Base-by-base conservation (phyloP, 2,329 filamentous ascomycete species). In the Penicillium sp. region DNA sequence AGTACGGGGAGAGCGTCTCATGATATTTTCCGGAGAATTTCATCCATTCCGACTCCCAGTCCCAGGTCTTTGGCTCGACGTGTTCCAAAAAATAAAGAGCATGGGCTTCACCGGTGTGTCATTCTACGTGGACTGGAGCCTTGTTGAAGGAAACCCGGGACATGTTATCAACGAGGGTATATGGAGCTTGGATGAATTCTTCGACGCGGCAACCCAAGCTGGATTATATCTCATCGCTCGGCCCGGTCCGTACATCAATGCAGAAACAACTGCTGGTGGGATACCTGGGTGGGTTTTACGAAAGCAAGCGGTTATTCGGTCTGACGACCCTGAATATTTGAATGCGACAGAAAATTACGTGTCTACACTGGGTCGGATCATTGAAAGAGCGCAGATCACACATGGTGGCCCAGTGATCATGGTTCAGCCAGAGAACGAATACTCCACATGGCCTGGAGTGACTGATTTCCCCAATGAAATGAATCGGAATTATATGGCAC, bases 21-120 rank as follows among this genome's bases (percentile, higher is more conserved):
- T 90, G 65, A 79, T 91, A 43, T 90, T 87, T 70, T 86, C 83
- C 15, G 88, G 85, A 15, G 88, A 91, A 66, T 82, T 91, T 8
- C 88, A 91, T 66, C 87, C 87, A 0, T 91, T 81, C 68, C 75
- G 78, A 53, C 73, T 87, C 0, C 84, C 85, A 0, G 84, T 87
- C 1, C 81, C 84, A 1, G 76, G 76, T 47, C 76, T 88, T 4
- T 86, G 87, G 78, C 77, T 89, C 2, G 90, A 92, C 61, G 71
- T 92, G 1, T 88, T 94, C 63, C 87, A 93, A 67, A 94, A 94
- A 73, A 84, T 92, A 69, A 91, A 88, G 71, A 86, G 88, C 0
- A 76, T 91, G 10, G 90, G 90, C 0, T 92, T 90, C 73, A 91
- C 87, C 62, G 82, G 84, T 38, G 87, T 91, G 0, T 91, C 87